Evolutionary conservation across 257 asterid genomes (phyloP).

Genomic region (Solanum sejunctum): DNA sequence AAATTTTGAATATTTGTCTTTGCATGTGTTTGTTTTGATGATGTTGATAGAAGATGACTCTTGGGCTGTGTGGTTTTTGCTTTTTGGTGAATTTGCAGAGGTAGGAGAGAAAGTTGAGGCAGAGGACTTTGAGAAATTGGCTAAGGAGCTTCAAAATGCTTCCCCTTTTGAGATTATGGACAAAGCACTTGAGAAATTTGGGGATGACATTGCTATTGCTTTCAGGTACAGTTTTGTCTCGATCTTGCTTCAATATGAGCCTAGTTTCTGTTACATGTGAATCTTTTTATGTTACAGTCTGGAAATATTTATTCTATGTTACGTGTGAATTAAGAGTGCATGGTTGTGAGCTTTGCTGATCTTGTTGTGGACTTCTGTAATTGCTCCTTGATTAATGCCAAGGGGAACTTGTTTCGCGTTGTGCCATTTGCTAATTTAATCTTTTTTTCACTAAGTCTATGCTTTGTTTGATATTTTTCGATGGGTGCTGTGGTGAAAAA

Average conservation of each 20-base stretch:
- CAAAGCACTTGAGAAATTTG: slow-evolving; percentile 43
- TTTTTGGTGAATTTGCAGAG: slow-evolving; percentile 15
- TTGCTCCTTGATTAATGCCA: background rate
- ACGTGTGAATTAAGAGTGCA: background rate
- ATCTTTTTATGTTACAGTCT: background rate
- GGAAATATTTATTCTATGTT: background rate
- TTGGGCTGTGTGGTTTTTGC: background rate
- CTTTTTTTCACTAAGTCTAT: background rate
- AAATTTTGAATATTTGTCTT: background rate
- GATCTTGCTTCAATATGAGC: background rate
- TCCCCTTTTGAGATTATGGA: slow-evolving; percentile 62
- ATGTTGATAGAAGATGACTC: background rate
- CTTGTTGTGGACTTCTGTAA: background rate
- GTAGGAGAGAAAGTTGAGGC: slow-evolving; percentile 19
- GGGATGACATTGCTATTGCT: slow-evolving; percentile 58
- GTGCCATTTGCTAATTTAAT: background rate
- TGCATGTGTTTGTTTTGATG: background rate
- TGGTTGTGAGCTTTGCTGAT: background rate
- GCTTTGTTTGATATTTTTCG: background rate
- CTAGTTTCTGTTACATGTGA: background rate
- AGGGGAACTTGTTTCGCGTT: background rate
- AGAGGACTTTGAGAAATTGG: slow-evolving; percentile 37
- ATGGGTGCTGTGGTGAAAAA: background rate
- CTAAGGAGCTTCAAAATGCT: slow-evolving; percentile 34
- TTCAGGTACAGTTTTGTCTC: slow-evolving; percentile 41